Percentiles rank a stretch among this genome's conserved stretches.
phyloP scores from a whole-genome alignment of 768 basidiomycete genomes.

The Punctularia strigosozonata region DNA sequence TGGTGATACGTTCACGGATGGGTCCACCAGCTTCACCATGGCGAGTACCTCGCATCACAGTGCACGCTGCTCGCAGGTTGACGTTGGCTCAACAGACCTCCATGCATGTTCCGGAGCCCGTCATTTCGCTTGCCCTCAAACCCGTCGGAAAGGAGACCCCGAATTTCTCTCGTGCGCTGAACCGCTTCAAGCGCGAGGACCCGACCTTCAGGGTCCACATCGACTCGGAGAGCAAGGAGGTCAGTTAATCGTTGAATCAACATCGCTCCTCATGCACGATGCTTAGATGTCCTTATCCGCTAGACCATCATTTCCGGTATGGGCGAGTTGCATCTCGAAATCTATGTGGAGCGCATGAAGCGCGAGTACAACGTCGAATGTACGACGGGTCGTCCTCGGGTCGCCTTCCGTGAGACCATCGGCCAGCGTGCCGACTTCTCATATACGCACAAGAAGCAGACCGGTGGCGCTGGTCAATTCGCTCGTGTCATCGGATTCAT shows the following conservation, averaged over 20 bases:
- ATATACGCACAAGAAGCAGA: conserved; percentile 97
- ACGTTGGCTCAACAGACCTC: conserved; percentile 49
- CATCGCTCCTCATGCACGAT: conserved; percentile 1
- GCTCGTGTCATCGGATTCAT: conserved; percentile 85
- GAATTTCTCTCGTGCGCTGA: conserved; percentile 92
- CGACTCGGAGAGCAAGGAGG: conserved; percentile 91
- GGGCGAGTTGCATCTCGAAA: conserved; percentile 98
- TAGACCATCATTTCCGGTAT: conserved; percentile 99
- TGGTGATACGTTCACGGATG: conserved; percentile 96
- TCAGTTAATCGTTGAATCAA: conserved; percentile 15
- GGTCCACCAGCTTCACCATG: conserved; percentile 86
- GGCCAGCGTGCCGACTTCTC: conserved; percentile 71
- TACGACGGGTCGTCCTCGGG: conserved; percentile 88
- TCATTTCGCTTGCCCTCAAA: conserved; percentile 91
- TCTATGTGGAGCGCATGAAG: conserved; percentile 98
- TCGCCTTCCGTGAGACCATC: conserved; percentile 94
- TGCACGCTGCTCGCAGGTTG: background rate
- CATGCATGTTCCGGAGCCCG: conserved; percentile 98
- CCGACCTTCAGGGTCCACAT: conserved; percentile 98
- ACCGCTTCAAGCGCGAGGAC: conserved; percentile 97
- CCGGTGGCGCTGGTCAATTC: conserved; percentile 94
- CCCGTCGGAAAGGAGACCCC: conserved; percentile 88
- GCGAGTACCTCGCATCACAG: conserved; percentile 30
- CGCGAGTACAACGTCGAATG: conserved; percentile 95
- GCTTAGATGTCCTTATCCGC: background rate